Base-by-base conservation (phyloP, 2,329 filamentous ascomycete genomes). In the Curvularia hawaiiensis region DNA sequence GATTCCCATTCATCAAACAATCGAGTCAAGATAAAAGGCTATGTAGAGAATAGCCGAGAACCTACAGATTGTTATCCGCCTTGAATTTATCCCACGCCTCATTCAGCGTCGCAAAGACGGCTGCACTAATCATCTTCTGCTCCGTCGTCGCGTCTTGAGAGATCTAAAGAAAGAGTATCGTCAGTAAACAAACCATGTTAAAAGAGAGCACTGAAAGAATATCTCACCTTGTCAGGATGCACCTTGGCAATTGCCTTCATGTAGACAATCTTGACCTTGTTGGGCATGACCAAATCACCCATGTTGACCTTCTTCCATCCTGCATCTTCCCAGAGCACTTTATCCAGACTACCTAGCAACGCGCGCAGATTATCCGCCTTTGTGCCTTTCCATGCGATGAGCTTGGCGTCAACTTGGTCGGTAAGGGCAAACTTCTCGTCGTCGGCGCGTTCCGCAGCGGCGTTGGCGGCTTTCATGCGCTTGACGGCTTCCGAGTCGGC, bases 181-280 rank as follows among this genome's bases (percentile, higher is more conserved):
- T 20, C 26, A 33, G n/a, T 14, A 20, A 22, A 14, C 5, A 10
- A 31, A 31, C 12, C 30, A 12, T 12, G 11, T 31, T 16, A 22
- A 12, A 11, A 58, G 65, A 61, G 77, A 83, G 22, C 22, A 24
- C 4, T 24, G 4, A 4, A 24, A 24, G 4, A 24, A 24, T 24
- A 3, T 24, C 35, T 18, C 8, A 97, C 95, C 89, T 99, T 99
- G 77, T 99, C 95, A 59, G 95, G 95, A 83, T 99, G 95, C 67
- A 95, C 95, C 83, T 97, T 98, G 11, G 89, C 91, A 83, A 99
- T 98, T 6, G 94, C 95, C 85, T 97, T 97, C 95, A 99, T 98
- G 75, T 99, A 99, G 59, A 90, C 83, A 63, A 99, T 89, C 85
- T 99, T 99, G 75, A 98, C 95, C 82, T 94, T 97, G 66, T 91